Percentiles rank a stretch among this genome's conserved stretches.
Conservation (phyloP, 495 filamentous ascomycete genomes). For the Lophium mytilinum region DNA sequence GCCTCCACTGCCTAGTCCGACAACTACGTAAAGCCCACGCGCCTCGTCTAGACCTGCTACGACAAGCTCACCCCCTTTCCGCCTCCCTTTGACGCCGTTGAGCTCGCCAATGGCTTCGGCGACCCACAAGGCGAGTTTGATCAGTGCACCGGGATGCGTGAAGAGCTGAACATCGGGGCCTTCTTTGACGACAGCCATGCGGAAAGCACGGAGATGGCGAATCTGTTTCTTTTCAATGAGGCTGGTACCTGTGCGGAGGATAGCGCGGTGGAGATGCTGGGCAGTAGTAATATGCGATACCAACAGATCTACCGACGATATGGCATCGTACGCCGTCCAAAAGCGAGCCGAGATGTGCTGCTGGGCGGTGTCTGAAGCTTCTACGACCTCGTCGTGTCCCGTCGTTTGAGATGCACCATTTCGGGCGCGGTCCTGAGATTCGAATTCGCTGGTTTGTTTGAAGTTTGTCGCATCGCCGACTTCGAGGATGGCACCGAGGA, state of each 20-base stretch:
- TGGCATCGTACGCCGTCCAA: slow-evolving; percentile 89
- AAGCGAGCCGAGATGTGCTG: slow-evolving; percentile 69
- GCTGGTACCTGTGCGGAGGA: slow-evolving; percentile 84
- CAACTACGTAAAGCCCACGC: slow-evolving; percentile 81
- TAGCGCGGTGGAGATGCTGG: slow-evolving; percentile 82
- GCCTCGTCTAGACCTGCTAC: slow-evolving; percentile 83
- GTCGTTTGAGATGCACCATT: background rate
- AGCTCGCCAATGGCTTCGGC: slow-evolving; percentile 87
- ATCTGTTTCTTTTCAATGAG: slow-evolving; percentile 91
- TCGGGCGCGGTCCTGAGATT: slow-evolving; percentile 11
- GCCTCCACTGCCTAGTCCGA: slow-evolving; percentile 77
- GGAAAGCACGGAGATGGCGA: slow-evolving; percentile 80
- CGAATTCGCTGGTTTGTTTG: slow-evolving; percentile 8
- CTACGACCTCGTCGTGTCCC: background rate
- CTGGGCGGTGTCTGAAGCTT: slow-evolving; percentile 35
- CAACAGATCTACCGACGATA: slow-evolving; percentile 62
- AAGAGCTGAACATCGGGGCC: slow-evolving; percentile 84
- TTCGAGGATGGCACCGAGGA: slow-evolving; percentile 85
- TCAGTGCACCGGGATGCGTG: slow-evolving; percentile 82
- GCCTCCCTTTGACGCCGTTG: slow-evolving; percentile 67
- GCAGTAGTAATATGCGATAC: slow-evolving; percentile 71
- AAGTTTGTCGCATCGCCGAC: slow-evolving; percentile 51
- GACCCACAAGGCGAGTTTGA: slow-evolving; percentile 88
- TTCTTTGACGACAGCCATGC: slow-evolving; percentile 93
- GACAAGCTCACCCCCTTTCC: slow-evolving; percentile 65